Percentiles rank a stretch among this genome's conserved stretches.
phyloP scores from a whole-genome alignment of 805 yeast genomes.

The Metschnikowia vanudenii region DNA sequence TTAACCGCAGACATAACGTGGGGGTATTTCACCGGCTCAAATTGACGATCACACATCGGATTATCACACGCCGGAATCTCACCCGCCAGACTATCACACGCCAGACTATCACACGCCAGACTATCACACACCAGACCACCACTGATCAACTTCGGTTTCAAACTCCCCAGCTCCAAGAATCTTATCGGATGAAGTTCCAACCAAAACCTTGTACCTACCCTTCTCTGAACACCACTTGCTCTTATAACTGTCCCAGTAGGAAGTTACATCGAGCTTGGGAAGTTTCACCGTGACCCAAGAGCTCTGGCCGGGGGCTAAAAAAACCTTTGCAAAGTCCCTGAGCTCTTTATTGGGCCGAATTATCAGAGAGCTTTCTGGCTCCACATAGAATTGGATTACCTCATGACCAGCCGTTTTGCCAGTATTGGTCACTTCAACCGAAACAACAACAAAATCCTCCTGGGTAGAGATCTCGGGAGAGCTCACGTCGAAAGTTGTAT shows the following conservation, averaged over 20 bases:
- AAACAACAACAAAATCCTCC: conserved; percentile 19
- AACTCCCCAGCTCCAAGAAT: conserved; percentile 14
- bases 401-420: conserved; percentile 28
- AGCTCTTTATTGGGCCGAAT: conserved; percentile 30
- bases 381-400: conserved; percentile 30
- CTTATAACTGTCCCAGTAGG: conserved; percentile 31
- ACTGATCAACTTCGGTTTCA: conserved; percentile 6
- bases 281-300: conserved; percentile 19
- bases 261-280: conserved; percentile 27
- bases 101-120: too few relatives aligned
- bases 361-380: conserved; percentile 19
- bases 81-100: too few relatives aligned
- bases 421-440: conserved; percentile 24
- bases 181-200: conserved; percentile 22
- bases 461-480: conserved; percentile 17
- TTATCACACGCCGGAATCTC: too few relatives aligned
- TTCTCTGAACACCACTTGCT: conserved; percentile 27
- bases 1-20: too few relatives aligned
- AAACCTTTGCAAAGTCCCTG: conserved; percentile 31
- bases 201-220: conserved; percentile 25
- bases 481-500: conserved; percentile 25
- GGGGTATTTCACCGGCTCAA: too few relatives aligned
- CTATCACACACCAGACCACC: conserved; percentile 17
- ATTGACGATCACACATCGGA: too few relatives aligned
- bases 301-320: conserved; percentile 20